Evolutionary conservation across 1,284 basidiomycete species (phyloP).

Genomic region (Cryptococcus sp.): DNA sequence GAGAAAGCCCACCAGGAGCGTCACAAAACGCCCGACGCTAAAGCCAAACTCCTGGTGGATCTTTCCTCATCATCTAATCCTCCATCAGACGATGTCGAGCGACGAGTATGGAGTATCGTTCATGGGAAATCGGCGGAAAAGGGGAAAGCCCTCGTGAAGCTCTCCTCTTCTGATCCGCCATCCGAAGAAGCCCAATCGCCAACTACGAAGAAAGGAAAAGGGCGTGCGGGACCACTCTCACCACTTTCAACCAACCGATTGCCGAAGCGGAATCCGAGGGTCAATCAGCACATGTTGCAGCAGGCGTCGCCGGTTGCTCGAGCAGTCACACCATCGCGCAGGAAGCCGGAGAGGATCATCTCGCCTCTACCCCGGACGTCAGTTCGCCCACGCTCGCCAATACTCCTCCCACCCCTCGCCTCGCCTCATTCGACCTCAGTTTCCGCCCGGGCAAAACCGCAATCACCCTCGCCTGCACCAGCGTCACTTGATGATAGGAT

Average conservation of each 20-base stretch:
- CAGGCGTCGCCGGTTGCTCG: not conserved
- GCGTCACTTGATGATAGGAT: not conserved
- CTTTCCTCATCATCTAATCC: constrained; percentile 5
- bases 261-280: not conserved
- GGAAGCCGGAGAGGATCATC: not conserved
- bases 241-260: not conserved
- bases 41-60: constrained; percentile 13
- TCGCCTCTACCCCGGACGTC: constrained; percentile 10
- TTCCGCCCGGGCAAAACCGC: not conserved
- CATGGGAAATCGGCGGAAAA: not conserved
- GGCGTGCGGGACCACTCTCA: not conserved
- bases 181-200: not conserved
- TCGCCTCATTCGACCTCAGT: not conserved
- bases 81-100: not conserved
- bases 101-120: too few species aligned
- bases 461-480: not conserved
- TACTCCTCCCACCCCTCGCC: too few species aligned
- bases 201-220: not conserved
- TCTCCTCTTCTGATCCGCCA: not conserved
- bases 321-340: not conserved
- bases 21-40: constrained; percentile 5
- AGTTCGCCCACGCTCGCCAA: not conserved
- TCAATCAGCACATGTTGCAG: not conserved
- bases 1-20: constrained; percentile 7
- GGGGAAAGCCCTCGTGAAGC: constrained; percentile 10